phyloP scores from a whole-genome alignment of 176 grass and related monocot species.

The Musa schizocarpa region DNA sequence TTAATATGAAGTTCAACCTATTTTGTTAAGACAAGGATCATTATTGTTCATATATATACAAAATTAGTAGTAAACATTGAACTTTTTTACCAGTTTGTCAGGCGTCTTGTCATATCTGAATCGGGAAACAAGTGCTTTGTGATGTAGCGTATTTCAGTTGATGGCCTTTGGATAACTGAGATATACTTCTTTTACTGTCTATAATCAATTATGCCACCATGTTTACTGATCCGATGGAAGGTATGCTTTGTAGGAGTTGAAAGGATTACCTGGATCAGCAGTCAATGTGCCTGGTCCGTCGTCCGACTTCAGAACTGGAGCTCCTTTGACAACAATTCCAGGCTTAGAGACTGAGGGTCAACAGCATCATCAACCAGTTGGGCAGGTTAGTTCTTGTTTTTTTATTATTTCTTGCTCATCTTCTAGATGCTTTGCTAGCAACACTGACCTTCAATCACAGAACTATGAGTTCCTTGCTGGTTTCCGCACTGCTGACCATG shows the following conservation, averaged over 20 bases:
- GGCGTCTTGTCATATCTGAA: too few species aligned
- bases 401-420: not conserved
- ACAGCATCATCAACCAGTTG: conserved; percentile 53
- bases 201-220: not conserved
- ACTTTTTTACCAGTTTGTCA: too few species aligned
- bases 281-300: conserved; percentile 49
- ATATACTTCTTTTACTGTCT: not conserved
- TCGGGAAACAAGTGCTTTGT: too few species aligned
- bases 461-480: conserved; percentile 42
- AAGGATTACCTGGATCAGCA: conserved; percentile 65
- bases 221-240: not conserved
- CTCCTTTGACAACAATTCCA: conserved; percentile 70
- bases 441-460: conserved; percentile 28
- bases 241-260: conserved; percentile 54
- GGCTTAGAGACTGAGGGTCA: conserved; percentile 71
- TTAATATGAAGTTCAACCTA: too few species aligned
- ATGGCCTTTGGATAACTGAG: not conserved
- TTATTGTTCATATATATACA: too few species aligned
- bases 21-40: too few species aligned
- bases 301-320: conserved; percentile 34
- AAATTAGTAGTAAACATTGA: too few species aligned
- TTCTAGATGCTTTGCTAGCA: conserved; percentile 22
- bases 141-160: too few species aligned
- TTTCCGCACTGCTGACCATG: conserved; percentile 31
- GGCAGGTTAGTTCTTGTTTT: conserved; percentile 34